Base-by-base conservation (phyloP, 2,329 filamentous ascomycete genomes). In the Hypoxylon sp. region DNA sequence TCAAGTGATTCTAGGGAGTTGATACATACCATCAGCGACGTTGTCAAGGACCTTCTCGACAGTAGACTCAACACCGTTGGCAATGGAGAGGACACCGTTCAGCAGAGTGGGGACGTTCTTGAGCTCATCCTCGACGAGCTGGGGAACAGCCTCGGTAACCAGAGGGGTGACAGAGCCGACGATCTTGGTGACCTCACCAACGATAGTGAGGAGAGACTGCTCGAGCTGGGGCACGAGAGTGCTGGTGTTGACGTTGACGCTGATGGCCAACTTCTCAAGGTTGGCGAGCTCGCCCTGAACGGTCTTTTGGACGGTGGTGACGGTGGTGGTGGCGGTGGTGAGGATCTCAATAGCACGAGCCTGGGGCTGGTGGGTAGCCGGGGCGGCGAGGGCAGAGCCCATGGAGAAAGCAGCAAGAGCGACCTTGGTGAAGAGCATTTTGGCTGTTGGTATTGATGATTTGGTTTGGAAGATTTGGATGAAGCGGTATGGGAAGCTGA, bases 381-480 rank as follows among this genome's bases (percentile, higher is more conserved):
- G 75, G 48, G 66, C 71, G 42, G 76, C 77, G 58, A 78, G 53
- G 70, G 76, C 75, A 67, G 76, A 76, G 73, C 77, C 76, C 52
- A 77, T 44, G 31, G 77, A 75, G 64, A 78, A 69, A 66, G 77
- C 77, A 66, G 74, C 74, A 53, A 78, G 67, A 59, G 72, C 70
- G 72, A 76, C 71, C 63, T 63, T 78, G 60, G 73, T 69, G 76
- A 78, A 78, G 73, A 77, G 76, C 77, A 79, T 79, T 66, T 64
- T 78, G 70, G 51, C 63, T 63, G 66, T 67, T 59, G 54, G 61
- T 53, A 37, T 59, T 48, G 39, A 51, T 60, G 14, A 46, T 47
- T 62, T 19, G 24, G 55, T 48, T 22, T 22, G 17, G 50, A 66
- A 48, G 63, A 59, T 54, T 58, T 62, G 46, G 33, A 35, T 67